phyloP scores from a whole-genome alignment of 208 protist species.

The Trypanosoma boissoni region DNA sequence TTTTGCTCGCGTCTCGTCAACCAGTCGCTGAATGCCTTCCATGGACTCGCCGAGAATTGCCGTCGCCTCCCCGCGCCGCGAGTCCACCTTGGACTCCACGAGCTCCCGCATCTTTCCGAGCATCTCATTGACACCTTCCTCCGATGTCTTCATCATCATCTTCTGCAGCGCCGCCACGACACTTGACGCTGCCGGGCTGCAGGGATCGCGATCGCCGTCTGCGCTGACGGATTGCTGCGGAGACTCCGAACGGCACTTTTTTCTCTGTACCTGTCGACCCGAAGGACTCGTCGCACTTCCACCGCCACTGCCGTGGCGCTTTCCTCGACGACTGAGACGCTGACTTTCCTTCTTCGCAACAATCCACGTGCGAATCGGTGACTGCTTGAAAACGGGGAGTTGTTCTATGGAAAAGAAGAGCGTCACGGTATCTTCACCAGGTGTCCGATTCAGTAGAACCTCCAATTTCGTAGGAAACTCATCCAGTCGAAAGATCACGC shows the following conservation, averaged over 20 bases:
- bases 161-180: conserved; percentile 27
- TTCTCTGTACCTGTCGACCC: conserved; percentile 22
- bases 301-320: neutral
- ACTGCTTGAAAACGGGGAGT: conserved; percentile 73
- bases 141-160: conserved; percentile 39
- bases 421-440: conserved; percentile 75
- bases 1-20: conserved; percentile 52
- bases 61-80: conserved; percentile 34
- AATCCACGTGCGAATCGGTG: conserved; percentile 77
- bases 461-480: conserved; percentile 84
- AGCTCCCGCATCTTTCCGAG: conserved; percentile 59
- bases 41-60: conserved; percentile 49
- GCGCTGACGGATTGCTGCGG: conserved; percentile 8
- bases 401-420: conserved; percentile 56
- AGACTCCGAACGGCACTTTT: conserved; percentile 31
- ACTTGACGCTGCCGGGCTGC: conserved; percentile 6
- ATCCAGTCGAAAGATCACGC: conserved; percentile 75
- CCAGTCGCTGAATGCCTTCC: conserved; percentile 55
- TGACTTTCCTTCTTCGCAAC: conserved; percentile 22
- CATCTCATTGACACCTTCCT: conserved; percentile 40
- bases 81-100: conserved; percentile 53
- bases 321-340: neutral
- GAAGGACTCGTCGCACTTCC: neutral
- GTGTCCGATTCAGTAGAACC: conserved; percentile 62
- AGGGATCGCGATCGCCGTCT: too few relatives aligned